Percentiles rank a stretch among this genome's conserved stretches.
phyloP scores from a whole-genome alignment of 2,329 filamentous ascomycete genomes.

The Hymenoscyphus fructigenus region DNA sequence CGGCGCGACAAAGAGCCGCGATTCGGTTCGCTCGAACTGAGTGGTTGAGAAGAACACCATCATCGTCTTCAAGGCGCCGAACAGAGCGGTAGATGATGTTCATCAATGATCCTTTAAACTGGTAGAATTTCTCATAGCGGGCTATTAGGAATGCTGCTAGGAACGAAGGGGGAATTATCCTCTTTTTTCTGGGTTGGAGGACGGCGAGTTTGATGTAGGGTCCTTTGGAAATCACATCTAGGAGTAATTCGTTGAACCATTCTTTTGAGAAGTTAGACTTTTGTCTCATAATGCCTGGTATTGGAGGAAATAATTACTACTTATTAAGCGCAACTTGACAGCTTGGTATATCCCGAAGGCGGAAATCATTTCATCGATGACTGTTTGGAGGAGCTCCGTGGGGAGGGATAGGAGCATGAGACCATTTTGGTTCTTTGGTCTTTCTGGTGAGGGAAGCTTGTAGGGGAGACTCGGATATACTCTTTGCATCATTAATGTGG shows the following conservation, averaged over 20 bases:
- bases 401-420: neutral
- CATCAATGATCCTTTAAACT: slow-evolving; percentile 1
- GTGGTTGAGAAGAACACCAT: slow-evolving; percentile 1
- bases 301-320: neutral
- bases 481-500: neutral
- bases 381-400: slow-evolving; percentile 1
- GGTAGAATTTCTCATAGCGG: neutral
- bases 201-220: neutral
- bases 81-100: neutral
- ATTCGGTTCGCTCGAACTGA: neutral
- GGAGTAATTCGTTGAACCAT: neutral
- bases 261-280: neutral
- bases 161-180: neutral
- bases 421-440: neutral
- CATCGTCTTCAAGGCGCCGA: neutral
- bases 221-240: neutral
- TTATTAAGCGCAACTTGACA: neutral
- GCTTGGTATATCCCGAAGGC: slow-evolving; percentile 4
- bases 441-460: neutral
- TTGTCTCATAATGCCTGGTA: neutral
- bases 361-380: slow-evolving; percentile 1
- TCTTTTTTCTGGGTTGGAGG: neutral
- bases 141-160: neutral
- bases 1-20: neutral
- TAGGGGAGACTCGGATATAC: slow-evolving; percentile 1